Base-by-base conservation (phyloP, 176 grass and related monocot species). In the Miscanthus lutarioriparius region DNA sequence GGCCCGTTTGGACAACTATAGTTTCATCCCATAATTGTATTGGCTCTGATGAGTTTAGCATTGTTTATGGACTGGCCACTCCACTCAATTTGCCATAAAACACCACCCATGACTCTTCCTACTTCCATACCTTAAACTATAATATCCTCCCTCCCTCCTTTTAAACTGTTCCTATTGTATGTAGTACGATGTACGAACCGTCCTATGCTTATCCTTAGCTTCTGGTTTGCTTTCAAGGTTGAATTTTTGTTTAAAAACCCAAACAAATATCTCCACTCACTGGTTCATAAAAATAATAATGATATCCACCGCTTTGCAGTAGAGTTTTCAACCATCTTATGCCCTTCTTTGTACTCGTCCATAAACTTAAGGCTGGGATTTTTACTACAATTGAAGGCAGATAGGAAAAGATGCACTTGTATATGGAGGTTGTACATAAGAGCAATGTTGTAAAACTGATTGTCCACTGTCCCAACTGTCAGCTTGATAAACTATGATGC, bases 11-110 rank as follows among this genome's bases (percentile, higher is more conserved):
- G 30, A 30, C 30, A 30, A 30, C 30, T 30, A 30, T 30, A 30
- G 49, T 67, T 77, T 39, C 35, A 40, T 78, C 33, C 51, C 53
- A 71, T 23, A 33, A 70, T 38, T 77, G 38, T 72, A 78, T 33
- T 77, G 62, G 72, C 30, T 63, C 25, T 70, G n/a, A 10, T 6
- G 71, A 49, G 71, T 74, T 74, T 27, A 49, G 25, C 45, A 72
- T 43, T 45, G 12, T 72, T 72, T 72, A 41, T 45, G 41, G 41
- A 9, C 23, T 72, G 70, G 23, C 3, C 23, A 17, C 0, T 15
- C 2, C 40, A 45, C 23, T 27, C 7, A 47, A 17, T 73, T 28
- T 12, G 7, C 23, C 23, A 47, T 72, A 73, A 73, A 47, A 47
- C 26, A 47, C 23, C 41, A 45, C 40, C n/a, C 2, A 25, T 15